Percentiles rank a stretch among this genome's conserved stretches.
Evolutionary conservation across 2,329 filamentous ascomycete genomes (phyloP).

Genomic region (Paecilomyces sp.): DNA sequence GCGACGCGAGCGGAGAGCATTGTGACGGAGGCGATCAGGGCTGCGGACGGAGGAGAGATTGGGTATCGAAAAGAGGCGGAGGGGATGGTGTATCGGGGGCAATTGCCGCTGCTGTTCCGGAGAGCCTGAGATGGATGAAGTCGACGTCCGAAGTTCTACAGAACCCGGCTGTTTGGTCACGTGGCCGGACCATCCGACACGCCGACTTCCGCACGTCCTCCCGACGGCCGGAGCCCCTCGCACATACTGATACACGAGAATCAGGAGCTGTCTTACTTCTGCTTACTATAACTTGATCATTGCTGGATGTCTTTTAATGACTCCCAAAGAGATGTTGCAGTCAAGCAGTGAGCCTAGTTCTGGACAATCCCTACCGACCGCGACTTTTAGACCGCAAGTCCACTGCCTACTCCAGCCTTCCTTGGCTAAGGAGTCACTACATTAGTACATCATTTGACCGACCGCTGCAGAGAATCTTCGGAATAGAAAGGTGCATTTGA

Average conservation of each 20-base stretch:
- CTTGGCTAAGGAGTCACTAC: too few species aligned
- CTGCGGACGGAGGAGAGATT: background rate
- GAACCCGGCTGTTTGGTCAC: background rate
- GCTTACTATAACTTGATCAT: too few species aligned
- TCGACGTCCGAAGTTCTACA: conserved; percentile 1
- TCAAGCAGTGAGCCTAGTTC: too few species aligned
- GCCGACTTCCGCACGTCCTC: background rate
- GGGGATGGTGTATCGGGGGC: background rate
- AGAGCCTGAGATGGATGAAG: background rate
- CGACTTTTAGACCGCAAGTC: too few species aligned
- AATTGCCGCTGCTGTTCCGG: background rate
- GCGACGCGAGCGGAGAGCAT: conserved; percentile 53
- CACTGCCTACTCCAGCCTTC: too few species aligned
- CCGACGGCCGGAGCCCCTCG: background rate
- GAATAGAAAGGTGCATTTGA: too few species aligned
- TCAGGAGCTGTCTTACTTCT: too few species aligned
- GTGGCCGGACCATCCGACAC: background rate
- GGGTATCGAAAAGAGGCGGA: background rate
- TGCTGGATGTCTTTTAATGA: too few species aligned
- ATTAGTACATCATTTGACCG: too few species aligned
- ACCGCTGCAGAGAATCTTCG: too few species aligned
- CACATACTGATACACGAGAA: background rate
- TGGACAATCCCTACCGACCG: too few species aligned
- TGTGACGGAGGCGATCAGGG: background rate
- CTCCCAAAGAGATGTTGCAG: too few species aligned